Conservation (phyloP, 768 basidiomycete species). For the Boletus patriciae region DNA sequence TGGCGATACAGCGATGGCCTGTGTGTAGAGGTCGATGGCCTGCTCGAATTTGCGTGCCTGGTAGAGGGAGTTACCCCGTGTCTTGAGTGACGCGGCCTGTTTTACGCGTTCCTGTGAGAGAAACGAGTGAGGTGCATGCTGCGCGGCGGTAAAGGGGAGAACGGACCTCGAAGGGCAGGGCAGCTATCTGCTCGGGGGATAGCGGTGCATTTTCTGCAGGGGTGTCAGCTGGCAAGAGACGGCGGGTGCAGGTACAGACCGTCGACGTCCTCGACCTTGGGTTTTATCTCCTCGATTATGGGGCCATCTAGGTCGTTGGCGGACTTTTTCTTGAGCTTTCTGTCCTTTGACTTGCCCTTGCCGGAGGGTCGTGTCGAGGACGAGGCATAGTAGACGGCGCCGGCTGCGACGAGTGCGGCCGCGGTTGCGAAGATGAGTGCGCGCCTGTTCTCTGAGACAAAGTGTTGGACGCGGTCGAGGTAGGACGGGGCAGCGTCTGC, state of each 20-base stretch:
- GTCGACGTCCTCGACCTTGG: conserved; percentile 40
- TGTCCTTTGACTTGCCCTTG: conserved; percentile 51
- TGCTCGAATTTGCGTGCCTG: conserved; percentile 55
- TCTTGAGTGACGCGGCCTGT: conserved; percentile 63
- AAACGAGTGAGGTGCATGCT: conserved; percentile 12
- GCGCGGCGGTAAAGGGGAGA: not conserved
- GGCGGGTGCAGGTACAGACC: conserved; percentile 23
- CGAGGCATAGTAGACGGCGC: conserved; percentile 72
- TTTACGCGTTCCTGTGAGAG: conserved; percentile 58
- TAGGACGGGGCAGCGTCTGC: conserved; percentile 28
- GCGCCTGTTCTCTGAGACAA: conserved; percentile 77
- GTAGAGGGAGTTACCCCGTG: conserved; percentile 72
- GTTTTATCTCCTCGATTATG: conserved; percentile 72
- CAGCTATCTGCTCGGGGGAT: conserved; percentile 54
- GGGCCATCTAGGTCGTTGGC: conserved; percentile 66
- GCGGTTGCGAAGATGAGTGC: conserved; percentile 72
- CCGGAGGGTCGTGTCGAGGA: conserved; percentile 35
- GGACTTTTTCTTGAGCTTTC: conserved; percentile 51
- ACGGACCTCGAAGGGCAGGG: conserved; percentile 58
- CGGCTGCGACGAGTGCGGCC: conserved; percentile 66
- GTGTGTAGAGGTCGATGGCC: conserved; percentile 68
- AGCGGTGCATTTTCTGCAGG: conserved; percentile 43
- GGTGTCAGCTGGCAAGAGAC: conserved; percentile 6
- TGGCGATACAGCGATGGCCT: conserved; percentile 71
- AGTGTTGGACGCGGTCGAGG: conserved; percentile 64